Evolutionary conservation across 768 basidiomycete genomes (phyloP).

Genomic region (Termitomyces sp.): DNA sequence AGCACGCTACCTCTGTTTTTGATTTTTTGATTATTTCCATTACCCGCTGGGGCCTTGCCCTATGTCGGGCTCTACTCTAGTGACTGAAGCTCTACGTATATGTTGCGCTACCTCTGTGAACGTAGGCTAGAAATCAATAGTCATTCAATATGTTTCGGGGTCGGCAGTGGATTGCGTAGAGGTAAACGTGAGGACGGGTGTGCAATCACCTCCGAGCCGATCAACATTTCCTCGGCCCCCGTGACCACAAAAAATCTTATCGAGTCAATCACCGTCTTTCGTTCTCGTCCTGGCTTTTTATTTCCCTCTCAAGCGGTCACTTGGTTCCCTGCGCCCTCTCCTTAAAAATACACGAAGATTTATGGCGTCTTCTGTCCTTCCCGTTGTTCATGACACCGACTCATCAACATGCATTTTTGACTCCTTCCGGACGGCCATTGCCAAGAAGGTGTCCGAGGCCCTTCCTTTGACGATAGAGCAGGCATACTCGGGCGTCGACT

Average conservation of each 20-base stretch:
- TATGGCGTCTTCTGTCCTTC: constrained; percentile 27
- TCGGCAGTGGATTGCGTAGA: too few relatives aligned
- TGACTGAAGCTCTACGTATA: too few relatives aligned
- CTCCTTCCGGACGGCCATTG: constrained; percentile 77
- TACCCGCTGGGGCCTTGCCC: too few relatives aligned
- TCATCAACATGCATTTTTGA: constrained; percentile 67
- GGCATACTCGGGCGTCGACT: constrained; percentile 81
- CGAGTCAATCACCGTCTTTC: constrained; percentile 10
- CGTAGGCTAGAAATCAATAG: too few relatives aligned
- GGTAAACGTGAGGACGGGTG: too few relatives aligned
- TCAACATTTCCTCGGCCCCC: constrained; percentile 5
- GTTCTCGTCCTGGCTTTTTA: constrained; percentile 17
- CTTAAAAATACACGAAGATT: neutral
- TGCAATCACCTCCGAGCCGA: constrained; percentile 5
- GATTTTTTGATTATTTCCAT: too few relatives aligned
- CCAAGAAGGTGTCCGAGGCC: constrained; percentile 61
- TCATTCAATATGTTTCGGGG: too few relatives aligned
- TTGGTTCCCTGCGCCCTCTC: constrained; percentile 7
- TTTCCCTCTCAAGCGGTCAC: constrained; percentile 13
- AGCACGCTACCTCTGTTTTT: too few relatives aligned
- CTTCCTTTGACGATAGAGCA: constrained; percentile 69
- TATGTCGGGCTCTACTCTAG: too few relatives aligned
- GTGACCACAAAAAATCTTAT: constrained; percentile 19
- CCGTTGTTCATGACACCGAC: constrained; percentile 40
- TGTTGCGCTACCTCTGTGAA: too few relatives aligned